Percentiles rank a stretch among this genome's conserved stretches.
Evolutionary conservation across 768 basidiomycete species (phyloP).

Genomic region (Lanmaoa pseudosensibilis): DNA sequence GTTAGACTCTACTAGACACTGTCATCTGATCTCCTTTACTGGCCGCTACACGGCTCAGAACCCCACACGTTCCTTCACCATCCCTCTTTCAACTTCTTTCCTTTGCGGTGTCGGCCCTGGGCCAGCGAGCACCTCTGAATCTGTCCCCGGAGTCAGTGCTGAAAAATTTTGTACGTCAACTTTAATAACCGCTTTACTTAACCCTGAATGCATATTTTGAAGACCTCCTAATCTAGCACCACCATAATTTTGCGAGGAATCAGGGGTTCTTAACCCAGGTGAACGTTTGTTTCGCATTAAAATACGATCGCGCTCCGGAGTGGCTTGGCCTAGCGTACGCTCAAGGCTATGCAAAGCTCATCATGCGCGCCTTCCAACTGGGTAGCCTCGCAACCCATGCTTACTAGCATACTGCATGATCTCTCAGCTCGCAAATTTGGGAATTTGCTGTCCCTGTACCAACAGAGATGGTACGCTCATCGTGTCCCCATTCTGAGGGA

Average conservation of each 20-base stretch:
- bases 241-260: too few species aligned
- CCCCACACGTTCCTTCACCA: slow-evolving; percentile 7
- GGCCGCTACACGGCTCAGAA: too few species aligned
- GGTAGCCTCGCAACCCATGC: not conserved
- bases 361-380: not conserved
- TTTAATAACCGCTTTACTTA: not conserved
- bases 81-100: not conserved
- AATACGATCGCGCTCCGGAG: not conserved
- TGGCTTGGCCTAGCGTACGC: not conserved
- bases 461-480: slow-evolving; percentile 6
- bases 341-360: not conserved
- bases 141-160: not conserved
- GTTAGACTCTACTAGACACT: not conserved
- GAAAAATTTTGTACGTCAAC: not conserved
- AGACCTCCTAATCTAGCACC: not conserved
- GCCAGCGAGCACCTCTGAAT: not conserved
- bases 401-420: slow-evolving; percentile 4
- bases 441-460: not conserved
- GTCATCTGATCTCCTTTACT: not conserved
- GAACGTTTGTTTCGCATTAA: slow-evolving; percentile 1
- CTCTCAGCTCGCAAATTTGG: not conserved
- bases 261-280: slow-evolving; percentile 19
- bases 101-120: not conserved
- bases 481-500: not conserved
- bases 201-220: not conserved